phyloP scores from a whole-genome alignment of 495 filamentous ascomycete species.

The Hypomontagnella monticulosa region DNA sequence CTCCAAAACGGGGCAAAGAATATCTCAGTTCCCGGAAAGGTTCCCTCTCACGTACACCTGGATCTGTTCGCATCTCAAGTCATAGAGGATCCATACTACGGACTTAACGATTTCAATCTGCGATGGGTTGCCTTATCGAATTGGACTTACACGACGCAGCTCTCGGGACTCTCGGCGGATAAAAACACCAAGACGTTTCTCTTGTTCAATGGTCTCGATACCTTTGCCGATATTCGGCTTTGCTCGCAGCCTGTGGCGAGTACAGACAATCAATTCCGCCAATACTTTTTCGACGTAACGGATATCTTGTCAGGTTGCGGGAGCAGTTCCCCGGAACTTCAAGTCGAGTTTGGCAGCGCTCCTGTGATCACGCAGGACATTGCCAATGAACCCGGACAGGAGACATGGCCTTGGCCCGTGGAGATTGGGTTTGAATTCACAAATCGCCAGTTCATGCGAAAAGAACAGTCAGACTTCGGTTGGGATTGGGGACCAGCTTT shows the following conservation, averaged over 20 bases:
- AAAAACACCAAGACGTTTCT: conserved; percentile 55
- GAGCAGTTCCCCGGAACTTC: conserved; percentile 54
- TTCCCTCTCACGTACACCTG: conserved; percentile 72
- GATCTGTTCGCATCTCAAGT: conserved; percentile 64
- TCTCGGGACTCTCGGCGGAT: conserved; percentile 58
- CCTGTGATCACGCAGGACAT: conserved; percentile 60
- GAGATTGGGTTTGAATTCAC: conserved; percentile 63
- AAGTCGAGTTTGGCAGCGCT: conserved; percentile 66
- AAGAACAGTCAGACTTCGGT: conserved; percentile 76
- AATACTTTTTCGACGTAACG: conserved; percentile 74
- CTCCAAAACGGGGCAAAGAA: conserved; percentile 62
- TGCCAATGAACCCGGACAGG: conserved; percentile 63
- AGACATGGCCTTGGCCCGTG: conserved; percentile 61
- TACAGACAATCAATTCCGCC: conserved; percentile 77
- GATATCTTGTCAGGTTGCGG: conserved; percentile 58
- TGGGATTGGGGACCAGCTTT: conserved; percentile 79
- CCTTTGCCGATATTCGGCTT: conserved; percentile 68
- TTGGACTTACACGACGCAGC: conserved; percentile 69
- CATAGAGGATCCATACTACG: conserved; percentile 66
- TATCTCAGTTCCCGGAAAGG: conserved; percentile 64
- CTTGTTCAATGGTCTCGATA: conserved; percentile 73
- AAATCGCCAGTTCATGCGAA: conserved; percentile 71
- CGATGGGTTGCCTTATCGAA: conserved; percentile 69
- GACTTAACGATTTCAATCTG: conserved; percentile 69
- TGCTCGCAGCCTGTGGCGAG: conserved; percentile 69